A percentile compares a stretch with the other conserved stretches of the same genome.
Evolutionary conservation across 2,329 filamentous ascomycete genomes (phyloP).

Genomic region (Monosporascus cannonballus): DNA sequence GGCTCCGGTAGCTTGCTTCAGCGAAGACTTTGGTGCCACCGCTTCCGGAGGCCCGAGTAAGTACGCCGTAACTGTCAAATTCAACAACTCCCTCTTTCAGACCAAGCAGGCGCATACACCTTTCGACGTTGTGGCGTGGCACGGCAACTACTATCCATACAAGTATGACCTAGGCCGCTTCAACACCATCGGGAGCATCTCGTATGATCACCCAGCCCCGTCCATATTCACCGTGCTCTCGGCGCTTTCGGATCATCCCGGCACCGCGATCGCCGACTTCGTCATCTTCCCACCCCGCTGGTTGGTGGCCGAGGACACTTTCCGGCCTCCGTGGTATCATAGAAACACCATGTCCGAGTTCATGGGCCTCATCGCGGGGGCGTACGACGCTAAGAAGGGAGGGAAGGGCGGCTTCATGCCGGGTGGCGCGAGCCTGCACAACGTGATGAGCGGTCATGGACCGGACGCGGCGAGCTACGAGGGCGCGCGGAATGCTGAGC

Average conservation of each 20-base stretch:
- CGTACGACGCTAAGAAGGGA: conserved; percentile 49
- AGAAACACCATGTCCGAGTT: conserved; percentile 50
- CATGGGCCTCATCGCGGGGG: conserved; percentile 42
- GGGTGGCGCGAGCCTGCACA: conserved; percentile 46
- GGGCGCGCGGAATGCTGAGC: conserved; percentile 57
- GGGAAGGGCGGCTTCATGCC: conserved; percentile 38
- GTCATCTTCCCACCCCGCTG: conserved; percentile 58
- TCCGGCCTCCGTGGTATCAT: conserved; percentile 58
- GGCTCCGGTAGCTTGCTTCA: conserved; percentile 54
- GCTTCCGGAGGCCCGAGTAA: conserved; percentile 25
- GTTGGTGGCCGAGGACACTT: conserved; percentile 54
- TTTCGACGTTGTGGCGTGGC: conserved; percentile 67
- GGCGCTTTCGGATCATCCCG: conserved; percentile 40
- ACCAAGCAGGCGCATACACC: conserved; percentile 58
- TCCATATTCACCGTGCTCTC: conserved; percentile 61
- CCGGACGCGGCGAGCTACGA: conserved; percentile 45
- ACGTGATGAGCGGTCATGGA: conserved; percentile 54
- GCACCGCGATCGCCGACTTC: conserved; percentile 55
- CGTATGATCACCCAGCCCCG: conserved; percentile 63
- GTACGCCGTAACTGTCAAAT: conserved; percentile 50
- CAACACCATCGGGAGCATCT: conserved; percentile 60
- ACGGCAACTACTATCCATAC: conserved; percentile 64
- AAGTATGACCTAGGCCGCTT: conserved; percentile 67
- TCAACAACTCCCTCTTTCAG: conserved; percentile 56
- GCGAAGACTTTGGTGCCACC: conserved; percentile 39